A percentile compares a stretch with the other conserved stretches of the same genome.
Conservation (phyloP, 192 early-diverging fungal species). For the Dissophora globulifera region DNA sequence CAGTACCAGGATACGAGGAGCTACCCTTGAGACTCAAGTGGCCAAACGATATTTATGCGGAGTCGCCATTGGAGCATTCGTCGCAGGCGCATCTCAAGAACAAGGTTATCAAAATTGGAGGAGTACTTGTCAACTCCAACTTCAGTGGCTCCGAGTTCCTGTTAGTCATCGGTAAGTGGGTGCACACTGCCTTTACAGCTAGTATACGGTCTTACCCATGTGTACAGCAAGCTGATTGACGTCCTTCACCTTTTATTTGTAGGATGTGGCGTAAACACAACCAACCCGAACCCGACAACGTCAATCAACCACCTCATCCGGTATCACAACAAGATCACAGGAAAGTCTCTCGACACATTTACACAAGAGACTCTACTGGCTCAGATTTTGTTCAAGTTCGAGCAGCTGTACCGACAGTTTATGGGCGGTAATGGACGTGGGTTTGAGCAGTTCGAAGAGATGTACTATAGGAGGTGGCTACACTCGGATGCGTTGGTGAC, state of each 20-base stretch:
- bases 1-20: slow-evolving; percentile 76
- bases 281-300: slow-evolving; percentile 86
- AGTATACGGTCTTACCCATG: too few species aligned
- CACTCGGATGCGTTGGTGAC: slow-evolving; percentile 68
- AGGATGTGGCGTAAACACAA: slow-evolving; percentile 89
- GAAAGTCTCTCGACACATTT: slow-evolving; percentile 62
- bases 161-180: slow-evolving; percentile 79
- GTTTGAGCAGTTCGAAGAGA: slow-evolving; percentile 76
- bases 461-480: slow-evolving; percentile 90
- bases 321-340: slow-evolving; percentile 61
- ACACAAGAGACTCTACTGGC: slow-evolving; percentile 77
- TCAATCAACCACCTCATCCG: slow-evolving; percentile 86
- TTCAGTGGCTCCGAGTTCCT: slow-evolving; percentile 77
- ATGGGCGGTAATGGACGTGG: slow-evolving; percentile 60
- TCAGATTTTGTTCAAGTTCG: slow-evolving; percentile 75
- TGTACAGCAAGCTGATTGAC: too few species aligned
- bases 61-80: slow-evolving; percentile 42
- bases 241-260: slow-evolving; percentile 1
- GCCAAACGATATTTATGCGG: slow-evolving; percentile 97
- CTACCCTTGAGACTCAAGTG: slow-evolving; percentile 92
- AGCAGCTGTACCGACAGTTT: slow-evolving; percentile 81
- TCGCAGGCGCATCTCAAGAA: slow-evolving; percentile 7
- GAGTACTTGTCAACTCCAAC: slow-evolving; percentile 88
- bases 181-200: too few species aligned
- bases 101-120: slow-evolving; percentile 83